These are phyloP conservation scores for Trichophyton mentagrophytes DNA, from an alignment of 2,329 filamentous ascomycete genomes.

Conservation along the genomic window DNA sequence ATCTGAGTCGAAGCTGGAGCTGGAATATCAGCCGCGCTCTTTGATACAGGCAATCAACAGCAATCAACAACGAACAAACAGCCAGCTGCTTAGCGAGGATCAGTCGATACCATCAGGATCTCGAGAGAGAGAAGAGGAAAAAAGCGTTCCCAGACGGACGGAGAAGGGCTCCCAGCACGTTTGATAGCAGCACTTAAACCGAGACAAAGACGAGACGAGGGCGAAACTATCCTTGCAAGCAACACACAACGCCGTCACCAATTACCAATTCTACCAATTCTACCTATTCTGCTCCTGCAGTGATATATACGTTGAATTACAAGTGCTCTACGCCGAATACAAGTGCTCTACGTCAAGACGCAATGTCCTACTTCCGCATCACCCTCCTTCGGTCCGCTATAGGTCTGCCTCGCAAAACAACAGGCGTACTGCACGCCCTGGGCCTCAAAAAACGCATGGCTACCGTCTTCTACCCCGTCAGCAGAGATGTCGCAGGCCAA, in stretches of 20 bases:
- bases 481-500: slow-evolving; percentile 69
- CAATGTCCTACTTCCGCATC: slow-evolving; percentile 77
- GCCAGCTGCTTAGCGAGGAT: too few species aligned
- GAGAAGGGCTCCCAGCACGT: not conserved
- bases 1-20: too few species aligned
- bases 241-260: not conserved
- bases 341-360: not conserved
- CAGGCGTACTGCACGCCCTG: slow-evolving; percentile 70
- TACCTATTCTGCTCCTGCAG: too few species aligned
- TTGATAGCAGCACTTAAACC: not conserved
- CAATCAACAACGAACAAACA: too few species aligned
- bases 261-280: too few species aligned
- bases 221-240: not conserved
- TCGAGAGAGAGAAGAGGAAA: too few species aligned
- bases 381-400: slow-evolving; percentile 83
- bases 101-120: too few species aligned
- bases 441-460: slow-evolving; percentile 73
- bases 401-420: slow-evolving; percentile 66
- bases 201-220: not conserved
- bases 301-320: too few species aligned
- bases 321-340: not conserved
- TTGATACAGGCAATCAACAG: too few species aligned
- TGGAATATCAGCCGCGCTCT: too few species aligned
- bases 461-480: slow-evolving; percentile 81
- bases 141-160: too few species aligned